Conservation (phyloP, 257 asterid genomes). For the Scutellaria barbata region DNA sequence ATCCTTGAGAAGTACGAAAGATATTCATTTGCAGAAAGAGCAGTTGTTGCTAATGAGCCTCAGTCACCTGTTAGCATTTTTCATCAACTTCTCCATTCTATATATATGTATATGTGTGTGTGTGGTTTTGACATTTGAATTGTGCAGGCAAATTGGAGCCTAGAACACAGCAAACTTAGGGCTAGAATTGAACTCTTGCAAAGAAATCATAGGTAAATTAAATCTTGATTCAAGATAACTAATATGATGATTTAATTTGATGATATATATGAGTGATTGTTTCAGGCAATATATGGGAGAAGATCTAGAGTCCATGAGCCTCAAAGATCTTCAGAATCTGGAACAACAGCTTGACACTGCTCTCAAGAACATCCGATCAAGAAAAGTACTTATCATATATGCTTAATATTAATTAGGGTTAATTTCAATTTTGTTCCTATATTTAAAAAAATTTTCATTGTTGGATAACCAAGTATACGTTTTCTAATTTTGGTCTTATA, state of each 20-base stretch:
- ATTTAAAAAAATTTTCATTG: too few species aligned
- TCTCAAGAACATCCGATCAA: conserved; percentile 55
- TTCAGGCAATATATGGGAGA: conserved; percentile 69
- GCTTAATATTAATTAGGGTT: too few species aligned
- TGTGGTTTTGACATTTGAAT: neutral
- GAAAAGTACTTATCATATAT: conserved; percentile 46
- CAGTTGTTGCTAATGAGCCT: conserved; percentile 36
- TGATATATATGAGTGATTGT: neutral
- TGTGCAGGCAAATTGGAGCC: conserved; percentile 58
- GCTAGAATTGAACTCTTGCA: conserved; percentile 64
- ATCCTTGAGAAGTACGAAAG: conserved; percentile 54
- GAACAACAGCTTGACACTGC: conserved; percentile 65
- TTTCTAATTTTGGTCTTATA: too few species aligned
- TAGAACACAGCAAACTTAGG: conserved; percentile 64
- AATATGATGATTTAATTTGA: neutral
- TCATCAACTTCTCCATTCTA: neutral
- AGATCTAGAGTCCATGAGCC: conserved; percentile 59
- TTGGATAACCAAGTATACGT: too few species aligned
- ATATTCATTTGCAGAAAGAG: conserved; percentile 48
- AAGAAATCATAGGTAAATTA: conserved; percentile 50
- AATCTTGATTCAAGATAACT: too few species aligned
- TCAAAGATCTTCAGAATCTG: conserved; percentile 66
- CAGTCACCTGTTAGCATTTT: conserved; percentile 41
- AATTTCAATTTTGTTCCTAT: too few species aligned
- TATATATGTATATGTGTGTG: neutral